phyloP scores from a whole-genome alignment of 176 grass and related monocot genomes.

The Tillandsia fasciculata region DNA sequence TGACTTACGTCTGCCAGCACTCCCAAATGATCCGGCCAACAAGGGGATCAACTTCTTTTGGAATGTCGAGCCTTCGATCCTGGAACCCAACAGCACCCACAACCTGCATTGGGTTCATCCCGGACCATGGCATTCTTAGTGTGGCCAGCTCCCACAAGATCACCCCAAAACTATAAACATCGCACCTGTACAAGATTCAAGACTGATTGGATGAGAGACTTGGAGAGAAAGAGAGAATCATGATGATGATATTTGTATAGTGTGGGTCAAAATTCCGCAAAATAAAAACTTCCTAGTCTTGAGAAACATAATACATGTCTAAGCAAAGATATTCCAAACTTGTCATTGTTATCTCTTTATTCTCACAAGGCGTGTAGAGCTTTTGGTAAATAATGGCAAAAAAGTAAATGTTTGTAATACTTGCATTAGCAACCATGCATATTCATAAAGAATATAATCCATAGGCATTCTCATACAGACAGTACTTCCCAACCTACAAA shows the following conservation, averaged over 20 bases:
- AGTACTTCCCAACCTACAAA: background rate
- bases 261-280: too few relatives aligned
- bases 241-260: background rate
- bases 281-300: too few relatives aligned
- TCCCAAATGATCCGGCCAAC: constrained; percentile 74
- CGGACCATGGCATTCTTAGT: constrained; percentile 85
- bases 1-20: constrained; percentile 92
- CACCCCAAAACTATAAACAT: constrained; percentile 97
- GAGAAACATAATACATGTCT: too few relatives aligned
- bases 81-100: constrained; percentile 99
- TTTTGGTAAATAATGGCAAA: too few relatives aligned
- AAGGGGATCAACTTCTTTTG: constrained; percentile 88
- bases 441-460: too few relatives aligned
- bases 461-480: background rate
- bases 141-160: constrained; percentile 97
- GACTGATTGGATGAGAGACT: background rate
- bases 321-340: too few relatives aligned
- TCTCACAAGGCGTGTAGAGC: too few relatives aligned
- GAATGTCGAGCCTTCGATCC: constrained; percentile 76
- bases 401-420: too few relatives aligned
- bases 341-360: too few relatives aligned
- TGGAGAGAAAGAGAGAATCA: background rate
- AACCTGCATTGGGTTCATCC: constrained; percentile 99
- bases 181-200: constrained; percentile 56
- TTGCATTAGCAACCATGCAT: too few relatives aligned